These are phyloP conservation scores for Pseudotulostoma volvatum DNA, from an alignment of 495 filamentous ascomycete genomes.

Conservation along the genomic window DNA sequence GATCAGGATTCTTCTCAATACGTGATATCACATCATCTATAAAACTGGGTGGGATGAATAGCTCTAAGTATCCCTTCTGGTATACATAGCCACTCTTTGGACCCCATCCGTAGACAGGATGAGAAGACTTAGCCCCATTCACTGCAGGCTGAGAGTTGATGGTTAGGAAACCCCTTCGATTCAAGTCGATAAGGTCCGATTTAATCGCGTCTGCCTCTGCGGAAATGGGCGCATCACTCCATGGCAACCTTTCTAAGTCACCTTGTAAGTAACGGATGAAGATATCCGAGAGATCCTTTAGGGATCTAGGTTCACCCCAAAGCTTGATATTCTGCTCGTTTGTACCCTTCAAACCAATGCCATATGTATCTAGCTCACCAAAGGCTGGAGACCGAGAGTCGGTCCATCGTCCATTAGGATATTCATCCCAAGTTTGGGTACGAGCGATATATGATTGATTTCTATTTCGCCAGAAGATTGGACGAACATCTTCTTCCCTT, in stretches of 20 bases:
- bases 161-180: conserved; percentile 73
- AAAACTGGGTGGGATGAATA: conserved; percentile 64
- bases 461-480: conserved; percentile 97
- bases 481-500: conserved; percentile 86
- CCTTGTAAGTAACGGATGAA: conserved; percentile 73
- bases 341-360: conserved; percentile 85
- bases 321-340: conserved; percentile 93
- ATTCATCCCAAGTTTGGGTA: conserved; percentile 98
- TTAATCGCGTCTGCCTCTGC: conserved; percentile 65
- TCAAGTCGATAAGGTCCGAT: conserved; percentile 60
- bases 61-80: conserved; percentile 93
- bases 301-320: conserved; percentile 72
- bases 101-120: conserved; percentile 86
- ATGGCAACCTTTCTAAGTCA: conserved; percentile 69
- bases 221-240: conserved; percentile 82
- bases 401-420: conserved; percentile 97
- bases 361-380: conserved; percentile 90
- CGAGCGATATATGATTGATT: conserved; percentile 88
- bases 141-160: conserved; percentile 97
- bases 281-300: conserved; percentile 64
- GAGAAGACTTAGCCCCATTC: conserved; percentile 75
- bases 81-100: conserved; percentile 92
- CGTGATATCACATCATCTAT: conserved; percentile 64
- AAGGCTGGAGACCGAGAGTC: conserved; percentile 95
- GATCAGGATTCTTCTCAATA: conserved; percentile 58